Base-by-base conservation (phyloP, 2,329 filamentous ascomycete genomes). In the Blumeriella jaapii region DNA sequence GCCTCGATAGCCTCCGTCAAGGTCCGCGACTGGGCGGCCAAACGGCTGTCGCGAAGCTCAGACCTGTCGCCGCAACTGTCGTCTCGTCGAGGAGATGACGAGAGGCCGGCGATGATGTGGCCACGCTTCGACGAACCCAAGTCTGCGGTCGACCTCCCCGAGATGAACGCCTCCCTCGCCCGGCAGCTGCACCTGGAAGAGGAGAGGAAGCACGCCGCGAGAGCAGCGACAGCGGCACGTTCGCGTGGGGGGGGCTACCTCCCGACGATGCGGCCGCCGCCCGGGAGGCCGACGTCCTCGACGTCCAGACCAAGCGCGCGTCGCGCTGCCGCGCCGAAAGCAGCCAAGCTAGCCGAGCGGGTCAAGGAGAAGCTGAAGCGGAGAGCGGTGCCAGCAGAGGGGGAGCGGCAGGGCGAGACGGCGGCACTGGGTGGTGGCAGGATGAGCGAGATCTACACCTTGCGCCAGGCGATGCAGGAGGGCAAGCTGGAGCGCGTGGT, bases 401-500 rank as follows among this genome's bases (percentile, higher is more conserved):
- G 14, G 5, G 1, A n/a, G 10, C 4, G 26, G 30, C 9, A 28
- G 13, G 19, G 2, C 15, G 6, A 24, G 22, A 24, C 8, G 6
- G 6, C 12, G 15, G 4, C 10, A 18, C 1, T 11, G 17, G 20
- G 29, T 11, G 18, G 5, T 5, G 29, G 31, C 3, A 19, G 24
- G 7, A 30, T 37, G 30, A 27, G 15, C 2, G 39, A 34, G 12
- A n/a, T 36, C 7, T 5, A 39, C 2, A 33, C 7, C 14, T 7
- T 38, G 4, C 30, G 31, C 7, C 33, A 25, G 18, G 36, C 32
- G 8, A 44, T 44, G 11, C 18, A 16, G 10, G 42, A 39, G 28
- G 42, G 42, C 6, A 41, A 36, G 30, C 12, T 44, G 9, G 42
- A 44, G 20, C 26, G 31, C 1, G 36, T 39, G 2, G 25, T 39